These are phyloP conservation scores for Fusarium veterinarium DNA, from an alignment of 2,329 filamentous ascomycete genomes.

Conservation along the genomic window DNA sequence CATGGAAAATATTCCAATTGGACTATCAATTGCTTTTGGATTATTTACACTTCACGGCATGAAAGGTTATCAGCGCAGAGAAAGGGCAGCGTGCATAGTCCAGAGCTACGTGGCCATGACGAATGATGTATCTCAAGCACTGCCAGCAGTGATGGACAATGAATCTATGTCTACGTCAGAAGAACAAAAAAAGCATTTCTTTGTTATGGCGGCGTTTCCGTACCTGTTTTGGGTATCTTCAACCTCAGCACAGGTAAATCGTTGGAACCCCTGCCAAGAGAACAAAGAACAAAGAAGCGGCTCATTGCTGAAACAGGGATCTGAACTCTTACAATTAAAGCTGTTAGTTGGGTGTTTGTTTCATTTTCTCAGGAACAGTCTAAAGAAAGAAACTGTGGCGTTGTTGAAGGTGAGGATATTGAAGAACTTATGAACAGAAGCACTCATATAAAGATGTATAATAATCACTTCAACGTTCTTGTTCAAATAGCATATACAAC, in stretches of 20 bases:
- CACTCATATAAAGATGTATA: background rate
- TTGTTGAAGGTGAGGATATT: background rate
- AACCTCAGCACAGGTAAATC: background rate
- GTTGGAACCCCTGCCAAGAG: background rate
- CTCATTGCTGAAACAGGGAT: background rate
- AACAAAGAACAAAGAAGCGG: constrained; percentile 32
- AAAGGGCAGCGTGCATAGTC: background rate
- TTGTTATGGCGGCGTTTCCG: background rate
- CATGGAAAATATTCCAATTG: background rate
- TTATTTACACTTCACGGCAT: background rate
- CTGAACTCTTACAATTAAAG: background rate
- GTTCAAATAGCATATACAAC: rapidly evolving
- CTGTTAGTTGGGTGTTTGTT: background rate
- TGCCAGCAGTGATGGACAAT: background rate
- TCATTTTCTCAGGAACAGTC: background rate
- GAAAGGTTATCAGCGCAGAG: background rate
- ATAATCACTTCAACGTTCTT: background rate
- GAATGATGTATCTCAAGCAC: background rate
- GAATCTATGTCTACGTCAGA: background rate
- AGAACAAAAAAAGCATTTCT: background rate
- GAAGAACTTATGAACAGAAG: too few relatives aligned
- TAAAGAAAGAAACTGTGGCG: constrained; percentile 21
- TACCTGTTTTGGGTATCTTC: constrained; percentile 14
- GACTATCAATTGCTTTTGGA: rapidly evolving
- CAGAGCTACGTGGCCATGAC: background rate